A percentile compares a stretch with the other conserved stretches of the same genome.
phyloP scores from a whole-genome alignment of 2,329 filamentous ascomycete genomes.

The Pestalotiopsis sp. region DNA sequence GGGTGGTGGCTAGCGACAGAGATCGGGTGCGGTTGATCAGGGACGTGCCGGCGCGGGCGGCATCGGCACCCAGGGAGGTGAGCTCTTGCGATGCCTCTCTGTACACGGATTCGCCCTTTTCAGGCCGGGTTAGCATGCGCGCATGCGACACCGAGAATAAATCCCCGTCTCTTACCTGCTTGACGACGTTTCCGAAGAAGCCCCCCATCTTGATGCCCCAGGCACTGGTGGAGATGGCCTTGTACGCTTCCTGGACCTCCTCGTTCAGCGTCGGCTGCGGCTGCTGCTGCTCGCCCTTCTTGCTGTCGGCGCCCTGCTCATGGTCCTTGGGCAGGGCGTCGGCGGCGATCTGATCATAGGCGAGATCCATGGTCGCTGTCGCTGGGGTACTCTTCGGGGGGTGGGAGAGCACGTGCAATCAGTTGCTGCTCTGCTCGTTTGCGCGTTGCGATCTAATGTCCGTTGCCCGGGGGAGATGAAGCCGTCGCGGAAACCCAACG shows the following conservation, averaged over 20 bases:
- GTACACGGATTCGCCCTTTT: conserved; percentile 76
- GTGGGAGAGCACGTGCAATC: not conserved
- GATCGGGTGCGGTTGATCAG: conserved; percentile 73
- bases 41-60: conserved; percentile 66
- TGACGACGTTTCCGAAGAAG: conserved; percentile 87
- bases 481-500: not conserved
- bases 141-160: not conserved
- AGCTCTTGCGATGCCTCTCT: conserved; percentile 86
- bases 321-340: conserved; percentile 66
- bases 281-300: conserved; percentile 34
- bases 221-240: conserved; percentile 84
- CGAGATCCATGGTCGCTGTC: conserved; percentile 76
- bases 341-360: conserved; percentile 95
- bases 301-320: conserved; percentile 45
- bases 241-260: conserved; percentile 94
- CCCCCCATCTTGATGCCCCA: conserved; percentile 90
- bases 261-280: conserved; percentile 66
- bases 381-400: not conserved
- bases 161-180: conserved; percentile 65
- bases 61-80: conserved; percentile 75
- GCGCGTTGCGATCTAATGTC: not conserved
- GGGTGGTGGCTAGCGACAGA: conserved; percentile 61
- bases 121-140: not conserved
- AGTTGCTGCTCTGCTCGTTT: not conserved
- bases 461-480: not conserved